Evolutionary conservation across 768 basidiomycete genomes (phyloP).

Genomic region (Tulasnella sp.): DNA sequence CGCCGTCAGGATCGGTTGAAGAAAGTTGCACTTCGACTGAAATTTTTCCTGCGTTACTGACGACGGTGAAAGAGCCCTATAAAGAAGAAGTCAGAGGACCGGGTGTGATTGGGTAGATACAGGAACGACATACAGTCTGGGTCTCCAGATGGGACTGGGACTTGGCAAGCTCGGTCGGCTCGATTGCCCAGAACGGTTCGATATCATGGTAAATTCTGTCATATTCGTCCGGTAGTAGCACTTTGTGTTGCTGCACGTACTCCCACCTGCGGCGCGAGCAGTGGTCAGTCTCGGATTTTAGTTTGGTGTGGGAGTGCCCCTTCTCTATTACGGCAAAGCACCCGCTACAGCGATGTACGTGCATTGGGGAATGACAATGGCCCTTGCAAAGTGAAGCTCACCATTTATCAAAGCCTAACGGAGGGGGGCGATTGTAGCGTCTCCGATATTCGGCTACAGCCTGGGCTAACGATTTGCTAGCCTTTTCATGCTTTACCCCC

Average conservation of each 20-base stretch:
- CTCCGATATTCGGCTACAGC: conserved; percentile 42
- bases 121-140: not conserved
- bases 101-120: not conserved
- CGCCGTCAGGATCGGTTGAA: conserved; percentile 28
- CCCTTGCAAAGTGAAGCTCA: conserved; percentile 27
- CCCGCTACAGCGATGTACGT: not conserved
- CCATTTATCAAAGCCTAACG: conserved; percentile 47
- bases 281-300: not conserved
- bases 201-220: conserved; percentile 48
- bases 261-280: conserved; percentile 41
- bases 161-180: conserved; percentile 31
- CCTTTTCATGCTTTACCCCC: conserved; percentile 37
- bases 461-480: conserved; percentile 40
- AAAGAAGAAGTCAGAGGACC: not conserved
- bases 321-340: too few species aligned
- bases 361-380: not conserved
- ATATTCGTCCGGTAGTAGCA: conserved; percentile 53
- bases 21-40: not conserved
- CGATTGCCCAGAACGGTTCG: conserved; percentile 45
- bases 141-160: not conserved
- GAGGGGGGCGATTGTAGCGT: conserved; percentile 39
- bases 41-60: not conserved
- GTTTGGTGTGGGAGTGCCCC: too few species aligned
- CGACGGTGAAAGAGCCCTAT: conserved; percentile 39
- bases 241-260: conserved; percentile 44